Base-by-base conservation (phyloP, 495 filamentous ascomycete genomes). In the Neurospora hispaniola region DNA sequence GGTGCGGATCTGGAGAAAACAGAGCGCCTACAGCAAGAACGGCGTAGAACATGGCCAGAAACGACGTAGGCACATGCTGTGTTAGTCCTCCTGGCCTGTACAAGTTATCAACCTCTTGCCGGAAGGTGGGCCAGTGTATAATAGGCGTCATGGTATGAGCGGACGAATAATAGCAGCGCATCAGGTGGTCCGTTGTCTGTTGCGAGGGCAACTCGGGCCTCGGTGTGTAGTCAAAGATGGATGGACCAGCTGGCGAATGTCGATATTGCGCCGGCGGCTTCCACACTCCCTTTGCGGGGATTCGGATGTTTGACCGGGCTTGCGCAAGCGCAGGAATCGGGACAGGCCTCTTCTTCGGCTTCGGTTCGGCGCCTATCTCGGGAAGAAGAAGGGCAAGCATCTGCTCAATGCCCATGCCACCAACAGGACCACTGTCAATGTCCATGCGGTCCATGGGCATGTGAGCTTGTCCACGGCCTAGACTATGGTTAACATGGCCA, bases 81-180 rank as follows among this genome's bases (percentile, higher is more conserved):
- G 89, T 85, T n/a, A 89, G 86, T 59, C 87, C 84, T 16, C 90
- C 90, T 35, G 84, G 81, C 62, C 86, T 89, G 80, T 98, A 98
- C 23, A 95, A 84, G 20, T 87, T 83, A 42, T 97, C 93, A 75
- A 94, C 93, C 70, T 93, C 88, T 70, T 87, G 83, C 71, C 88
- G 83, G 77, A 99, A 97, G 9, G 86, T 90, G 6, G 92, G 91
- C 96, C 94, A 98, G 81, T 98, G 93, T 18, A 98, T 79, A 69
- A 98, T 88, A 8, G 96, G 96, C 59, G 93, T 88, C 73, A 92
- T 88, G 54, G 89, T 85, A 79, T 98, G 96, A 48, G 93, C 85
- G 31, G 89, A 91, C 16, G 85, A 81, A 77, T 91, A 91, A 82
- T 96, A 99, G 40, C 91, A 85, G 14, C 85, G 85, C 11, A 97